Conservation (phyloP, 2,329 filamentous ascomycete species). For the Fonsecaea multimorphosa region DNA sequence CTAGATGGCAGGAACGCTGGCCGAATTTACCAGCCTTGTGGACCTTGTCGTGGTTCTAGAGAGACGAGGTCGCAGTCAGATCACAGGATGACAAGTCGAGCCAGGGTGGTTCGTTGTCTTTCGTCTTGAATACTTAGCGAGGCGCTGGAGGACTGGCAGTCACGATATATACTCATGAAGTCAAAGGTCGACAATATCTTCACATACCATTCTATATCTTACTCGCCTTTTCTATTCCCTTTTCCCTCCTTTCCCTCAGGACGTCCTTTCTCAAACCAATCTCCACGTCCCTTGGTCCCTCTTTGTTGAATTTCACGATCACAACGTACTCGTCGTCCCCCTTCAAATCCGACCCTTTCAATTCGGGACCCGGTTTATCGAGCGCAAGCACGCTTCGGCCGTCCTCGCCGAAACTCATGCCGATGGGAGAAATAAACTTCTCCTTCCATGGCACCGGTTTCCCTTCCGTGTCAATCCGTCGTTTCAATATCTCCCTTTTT, state of each 20-base stretch:
- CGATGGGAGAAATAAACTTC: slow-evolving; percentile 54
- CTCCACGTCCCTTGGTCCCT: slow-evolving; percentile 62
- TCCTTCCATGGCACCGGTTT: slow-evolving; percentile 51
- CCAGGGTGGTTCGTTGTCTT: background rate
- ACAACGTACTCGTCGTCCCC: slow-evolving; percentile 64
- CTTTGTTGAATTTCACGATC: slow-evolving; percentile 62
- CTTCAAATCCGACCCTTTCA: slow-evolving; percentile 55
- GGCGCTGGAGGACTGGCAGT: slow-evolving; percentile 28
- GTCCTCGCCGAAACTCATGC: slow-evolving; percentile 50
- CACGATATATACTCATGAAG: background rate
- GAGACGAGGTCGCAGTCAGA: background rate
- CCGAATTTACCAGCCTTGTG: slow-evolving; percentile 88
- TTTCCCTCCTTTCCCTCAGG: slow-evolving; percentile 43
- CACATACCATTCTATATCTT: slow-evolving; percentile 18
- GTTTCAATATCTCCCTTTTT: slow-evolving; percentile 53
- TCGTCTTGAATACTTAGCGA: slow-evolving; percentile 30
- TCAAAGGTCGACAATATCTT: background rate
- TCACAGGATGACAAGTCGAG: background rate
- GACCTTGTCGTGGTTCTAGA: slow-evolving; percentile 91
- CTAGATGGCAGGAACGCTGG: slow-evolving; percentile 93
- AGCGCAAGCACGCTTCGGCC: slow-evolving; percentile 60
- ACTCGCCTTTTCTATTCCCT: slow-evolving; percentile 12
- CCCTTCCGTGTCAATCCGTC: slow-evolving; percentile 51
- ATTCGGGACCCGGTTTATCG: slow-evolving; percentile 62
- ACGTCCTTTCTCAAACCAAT: slow-evolving; percentile 59